Percentiles rank a stretch among this genome's conserved stretches.
Conservation (phyloP, 2,329 filamentous ascomycete species). For the Colletotrichum endophyticum region DNA sequence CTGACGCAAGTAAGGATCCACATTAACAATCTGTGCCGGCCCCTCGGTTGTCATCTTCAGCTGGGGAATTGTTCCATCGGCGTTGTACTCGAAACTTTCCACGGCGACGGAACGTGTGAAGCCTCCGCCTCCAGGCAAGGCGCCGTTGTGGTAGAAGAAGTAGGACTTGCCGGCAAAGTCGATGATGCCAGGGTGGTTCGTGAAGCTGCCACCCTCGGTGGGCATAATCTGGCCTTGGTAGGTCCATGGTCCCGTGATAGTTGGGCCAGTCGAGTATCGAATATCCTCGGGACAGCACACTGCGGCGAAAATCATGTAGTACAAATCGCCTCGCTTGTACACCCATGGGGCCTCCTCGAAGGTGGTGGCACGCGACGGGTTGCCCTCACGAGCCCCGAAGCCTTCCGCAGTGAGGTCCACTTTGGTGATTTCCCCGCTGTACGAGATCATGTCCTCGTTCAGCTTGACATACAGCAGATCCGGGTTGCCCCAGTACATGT, state of each 20-base stretch:
- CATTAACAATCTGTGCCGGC: not conserved
- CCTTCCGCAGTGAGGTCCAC: not conserved
- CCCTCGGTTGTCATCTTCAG: not conserved
- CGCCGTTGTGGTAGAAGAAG: not conserved
- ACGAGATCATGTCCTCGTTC: slow-evolving; percentile 44
- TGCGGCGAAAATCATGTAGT: not conserved
- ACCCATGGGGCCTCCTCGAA: not conserved
- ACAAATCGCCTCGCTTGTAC: accelerated
- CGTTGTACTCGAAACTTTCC: not conserved
- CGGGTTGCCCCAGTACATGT: slow-evolving; percentile 30
- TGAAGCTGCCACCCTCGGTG: not conserved
- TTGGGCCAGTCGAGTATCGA: not conserved
- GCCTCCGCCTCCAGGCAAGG: not conserved
- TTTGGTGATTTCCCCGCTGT: slow-evolving; percentile 23
- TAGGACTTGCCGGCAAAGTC: not conserved
- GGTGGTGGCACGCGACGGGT: not conserved
- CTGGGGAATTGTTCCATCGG: not conserved
- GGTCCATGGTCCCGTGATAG: not conserved
- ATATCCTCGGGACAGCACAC: not conserved
- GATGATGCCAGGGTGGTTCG: not conserved
- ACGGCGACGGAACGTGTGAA: not conserved
- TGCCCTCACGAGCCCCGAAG: not conserved
- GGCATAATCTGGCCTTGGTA: not conserved
- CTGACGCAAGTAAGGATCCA: not conserved
- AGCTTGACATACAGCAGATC: slow-evolving; percentile 41